Evolutionary conservation across 2,329 filamentous ascomycete species (phyloP), one percentile per base, ranked within the genome.

Genomic region (Orbilia quercus): DNA sequence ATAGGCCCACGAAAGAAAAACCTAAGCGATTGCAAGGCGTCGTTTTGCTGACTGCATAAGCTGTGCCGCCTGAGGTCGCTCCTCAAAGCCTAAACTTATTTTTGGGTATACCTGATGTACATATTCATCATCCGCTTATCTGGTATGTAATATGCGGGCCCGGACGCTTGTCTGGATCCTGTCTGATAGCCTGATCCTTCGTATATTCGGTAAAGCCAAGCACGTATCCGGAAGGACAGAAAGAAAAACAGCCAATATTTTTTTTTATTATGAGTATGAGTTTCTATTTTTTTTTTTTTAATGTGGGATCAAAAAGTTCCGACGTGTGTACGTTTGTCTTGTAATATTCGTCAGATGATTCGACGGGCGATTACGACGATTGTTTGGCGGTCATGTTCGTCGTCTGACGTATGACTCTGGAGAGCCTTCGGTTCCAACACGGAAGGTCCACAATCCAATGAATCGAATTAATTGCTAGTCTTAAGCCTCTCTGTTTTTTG

Each of bases 141-240:
- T n/a, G 38, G 12, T 31, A 9, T 31, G 4, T 5, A 31, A 31
- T 5, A 31, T 4, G 28, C 28, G 28, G 28, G n/a, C n/a, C n/a
- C 40, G 36, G 18, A 53, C 18, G 47, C 44, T 20, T 9, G 4
- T 31, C 28, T 65, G 67, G 67, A 72, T 72, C 67, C 67, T n/a
- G n/a, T n/a, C n/a, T 72, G 67, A 54, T 18, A 55, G 59, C 67
- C 59, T 72, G 67, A 72, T 72, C 67, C 67, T 72, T 72, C 42
- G 55, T 44, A 38, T 36, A 25, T 40, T n/a, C 53, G 53, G 53
- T 42, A 50, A 31, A 34, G 14, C 20, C 3, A 23, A 42, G 22
- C 14, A 67, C 62, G 62, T n/a, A 53, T 53, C 36, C 48, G 48
- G 44, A 59, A 59, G 36, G 18, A 50, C 20, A 25, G 16, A 18